phyloP scores from a whole-genome alignment of 2,329 filamentous ascomycete genomes.

The Aspergillus caelatus region DNA sequence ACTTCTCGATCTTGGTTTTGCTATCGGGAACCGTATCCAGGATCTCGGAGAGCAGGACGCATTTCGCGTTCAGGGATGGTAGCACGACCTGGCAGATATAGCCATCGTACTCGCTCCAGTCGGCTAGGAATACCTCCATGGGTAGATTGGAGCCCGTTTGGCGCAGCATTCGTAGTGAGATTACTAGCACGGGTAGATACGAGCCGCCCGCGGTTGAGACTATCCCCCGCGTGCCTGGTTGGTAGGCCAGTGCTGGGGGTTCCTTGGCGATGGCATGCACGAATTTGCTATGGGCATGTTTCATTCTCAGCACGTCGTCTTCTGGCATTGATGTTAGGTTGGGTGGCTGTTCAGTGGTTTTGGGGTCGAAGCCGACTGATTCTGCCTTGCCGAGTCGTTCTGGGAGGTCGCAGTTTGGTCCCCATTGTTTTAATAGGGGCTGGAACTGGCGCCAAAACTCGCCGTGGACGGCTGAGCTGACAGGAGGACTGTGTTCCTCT shows the following conservation, averaged over 20 bases:
- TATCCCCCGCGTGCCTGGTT: slow-evolving; percentile 37
- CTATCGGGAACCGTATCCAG: slow-evolving; percentile 30
- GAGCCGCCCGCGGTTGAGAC: slow-evolving; percentile 38
- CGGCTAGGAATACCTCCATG: slow-evolving; percentile 24
- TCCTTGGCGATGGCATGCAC: slow-evolving; percentile 23
- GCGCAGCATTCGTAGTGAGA: slow-evolving; percentile 26
- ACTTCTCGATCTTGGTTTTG: slow-evolving; percentile 39
- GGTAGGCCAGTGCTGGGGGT: slow-evolving; percentile 30
- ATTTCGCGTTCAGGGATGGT: slow-evolving; percentile 25
- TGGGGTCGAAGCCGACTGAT: slow-evolving; percentile 26
- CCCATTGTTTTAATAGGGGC: slow-evolving; percentile 26
- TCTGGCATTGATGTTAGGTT: slow-evolving; percentile 29
- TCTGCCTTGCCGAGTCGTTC: slow-evolving; percentile 21
- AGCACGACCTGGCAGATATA: slow-evolving; percentile 3
- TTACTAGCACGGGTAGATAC: slow-evolving; percentile 24
- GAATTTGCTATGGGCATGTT: slow-evolving; percentile 31
- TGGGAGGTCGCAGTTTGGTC: slow-evolving; percentile 28
- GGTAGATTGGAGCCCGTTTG: slow-evolving; percentile 22
- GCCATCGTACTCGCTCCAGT: slow-evolving; percentile 9
- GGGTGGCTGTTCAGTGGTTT: slow-evolving; percentile 26
- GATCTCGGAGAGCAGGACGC: slow-evolving; percentile 44
- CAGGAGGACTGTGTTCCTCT: not conserved
- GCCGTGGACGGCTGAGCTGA: not conserved
- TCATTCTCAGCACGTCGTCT: slow-evolving; percentile 30
- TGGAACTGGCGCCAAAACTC: slow-evolving; percentile 35